Evolutionary conservation across 768 basidiomycete genomes (phyloP), one percentile per base, ranked within the genome.

Genomic region (Mycena indigotica): DNA sequence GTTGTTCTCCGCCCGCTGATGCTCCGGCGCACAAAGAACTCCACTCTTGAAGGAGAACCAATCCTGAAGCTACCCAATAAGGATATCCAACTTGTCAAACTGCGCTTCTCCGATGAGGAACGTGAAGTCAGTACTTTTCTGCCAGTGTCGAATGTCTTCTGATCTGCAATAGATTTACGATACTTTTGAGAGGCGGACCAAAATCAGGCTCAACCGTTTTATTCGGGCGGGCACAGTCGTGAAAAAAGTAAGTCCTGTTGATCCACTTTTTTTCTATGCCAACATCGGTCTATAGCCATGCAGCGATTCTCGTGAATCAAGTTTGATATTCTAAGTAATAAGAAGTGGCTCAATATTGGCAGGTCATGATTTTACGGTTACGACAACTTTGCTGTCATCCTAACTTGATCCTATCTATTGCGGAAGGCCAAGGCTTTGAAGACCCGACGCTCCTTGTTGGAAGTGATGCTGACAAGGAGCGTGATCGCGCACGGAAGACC

Each of bases 371-470:
- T 19, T 77, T 92, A 29, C 85, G 90, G 5, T 73, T 93, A 38
- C 79, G 89, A 4, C 90, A 91, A 65, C 72, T 91, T 0, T 89
- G 87, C 65, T 83, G 83, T 61, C 89, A 90, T 67, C 89, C 89
- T 0, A 75, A 85, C 64, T 80, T 92, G 4, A 84, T 89, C 39
- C 74, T 89, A 24, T 73, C 75, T 57, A 69, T 77, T 5, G 78
- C 62, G 3, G 57, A 58, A 26, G 61, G 61, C 13, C 54, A 79
- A 21, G 79, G 71, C 0, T 77, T 73, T 46, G 79, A 77, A 13
- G 85, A 88, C 61, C 82, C 83, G 2, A 78, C 79, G 2, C 60
- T 81, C 30, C 66, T 84, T 13, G 67, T 84, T 39, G 78, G 72
- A 3, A 75, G 75, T 44, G 80, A 79, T 29, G 69, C 69, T 17